Base-by-base conservation (phyloP, 2,329 filamentous ascomycete species). In the Dothistroma septosporum region DNA sequence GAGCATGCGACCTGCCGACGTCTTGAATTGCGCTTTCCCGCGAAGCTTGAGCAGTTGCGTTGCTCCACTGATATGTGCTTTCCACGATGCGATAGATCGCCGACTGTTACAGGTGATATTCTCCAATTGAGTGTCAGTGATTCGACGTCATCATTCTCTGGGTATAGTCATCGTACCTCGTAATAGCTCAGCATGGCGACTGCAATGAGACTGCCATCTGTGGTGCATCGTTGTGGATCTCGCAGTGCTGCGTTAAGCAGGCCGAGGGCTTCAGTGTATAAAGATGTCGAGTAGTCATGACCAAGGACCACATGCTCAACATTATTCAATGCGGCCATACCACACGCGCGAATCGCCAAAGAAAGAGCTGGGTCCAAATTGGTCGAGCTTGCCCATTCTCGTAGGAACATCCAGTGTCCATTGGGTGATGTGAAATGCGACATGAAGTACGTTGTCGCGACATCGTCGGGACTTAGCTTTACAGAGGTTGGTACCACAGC, bases 21-120 rank as follows among this genome's bases (percentile, higher is more conserved):
- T 65, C 24, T 66, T 61, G 57, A 76, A 72, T 49, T 73, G 71
- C 4, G 58, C 57, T 31, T 64, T 66, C 12, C 71, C 71, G 22
- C 75, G 69, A 19, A 75, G 16, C 55, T 70, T 70, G 22, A 76
- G 64, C 10, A 77, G 64, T 35, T 74, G 70, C 24, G 73, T 68
- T 12, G 74, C 71, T 28, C 74, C 75, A 31, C 66, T 68, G 44
- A 75, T 73, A 59, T 77, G 75, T 32, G 73, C 74, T 68, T 75
- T 76, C 75, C 74, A 76, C 7, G 73, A 73, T 24, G 72, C 60
- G 48, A 73, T 69, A 19, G 69, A 71, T 41, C 70, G 64, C 33
- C 63, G 57, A 24, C 65, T 67, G 53, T 73, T 69, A 62, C 72
- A 73, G 11, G 67, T 67, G n/a, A 73, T 61, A 37, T 70, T 73